phyloP scores from a whole-genome alignment of 441 rosid genomes.

The Populus tomentosa region DNA sequence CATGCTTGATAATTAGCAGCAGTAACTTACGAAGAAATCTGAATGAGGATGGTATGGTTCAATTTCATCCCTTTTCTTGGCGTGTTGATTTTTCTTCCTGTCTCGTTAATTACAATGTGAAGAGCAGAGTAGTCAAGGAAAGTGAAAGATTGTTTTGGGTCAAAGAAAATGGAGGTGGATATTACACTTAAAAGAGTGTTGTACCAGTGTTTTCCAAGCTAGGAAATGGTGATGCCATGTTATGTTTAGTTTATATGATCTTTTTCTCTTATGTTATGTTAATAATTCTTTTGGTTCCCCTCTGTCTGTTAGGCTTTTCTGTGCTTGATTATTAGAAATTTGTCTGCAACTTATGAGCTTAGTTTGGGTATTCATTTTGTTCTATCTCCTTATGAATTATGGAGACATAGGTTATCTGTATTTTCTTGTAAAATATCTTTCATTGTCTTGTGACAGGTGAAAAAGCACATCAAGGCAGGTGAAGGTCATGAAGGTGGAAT shows the following conservation, averaged over 20 bases:
- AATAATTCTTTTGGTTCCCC: background rate
- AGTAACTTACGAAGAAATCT: too few relatives aligned
- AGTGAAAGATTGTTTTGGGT: background rate
- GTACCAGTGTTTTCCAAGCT: background rate
- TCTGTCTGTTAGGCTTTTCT: background rate
- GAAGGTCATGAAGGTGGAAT: conserved; percentile 93
- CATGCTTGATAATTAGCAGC: too few relatives aligned
- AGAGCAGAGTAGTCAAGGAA: background rate
- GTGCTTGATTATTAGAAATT: background rate
- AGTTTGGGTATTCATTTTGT: background rate
- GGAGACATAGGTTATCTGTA: conserved; percentile 2
- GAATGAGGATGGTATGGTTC: too few relatives aligned
- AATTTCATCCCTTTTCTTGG: background rate
- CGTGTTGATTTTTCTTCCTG: background rate
- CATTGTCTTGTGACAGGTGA: conserved; percentile 41
- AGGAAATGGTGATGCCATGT: background rate
- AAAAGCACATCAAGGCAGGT: conserved; percentile 90
- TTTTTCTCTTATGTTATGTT: background rate
- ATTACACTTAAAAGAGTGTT: background rate
- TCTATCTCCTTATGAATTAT: conserved; percentile 4
- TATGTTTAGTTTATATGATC: background rate
- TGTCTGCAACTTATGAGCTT: background rate
- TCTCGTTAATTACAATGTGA: background rate
- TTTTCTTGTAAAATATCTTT: background rate
- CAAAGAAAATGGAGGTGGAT: too few relatives aligned